phyloP scores from a whole-genome alignment of 129 eudicot genomes.

The Flaveria sonorensis region DNA sequence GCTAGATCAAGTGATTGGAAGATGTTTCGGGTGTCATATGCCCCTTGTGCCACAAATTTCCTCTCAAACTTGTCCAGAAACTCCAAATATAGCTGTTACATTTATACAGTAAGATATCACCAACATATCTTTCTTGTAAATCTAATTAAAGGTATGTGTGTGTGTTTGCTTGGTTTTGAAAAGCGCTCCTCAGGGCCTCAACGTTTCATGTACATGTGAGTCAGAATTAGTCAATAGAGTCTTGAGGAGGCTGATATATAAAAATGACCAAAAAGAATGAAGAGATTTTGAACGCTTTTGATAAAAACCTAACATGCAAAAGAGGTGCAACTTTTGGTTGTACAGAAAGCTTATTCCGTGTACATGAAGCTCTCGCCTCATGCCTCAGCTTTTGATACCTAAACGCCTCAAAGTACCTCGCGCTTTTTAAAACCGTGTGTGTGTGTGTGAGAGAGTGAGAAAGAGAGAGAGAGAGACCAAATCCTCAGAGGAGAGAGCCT shows the following conservation, averaged over 20 bases:
- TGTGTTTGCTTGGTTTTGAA: not conserved
- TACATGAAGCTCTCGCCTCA: not conserved
- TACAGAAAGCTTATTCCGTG: not conserved
- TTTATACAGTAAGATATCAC: not conserved
- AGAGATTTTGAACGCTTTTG: too few species aligned
- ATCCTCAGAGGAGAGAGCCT: conserved; percentile 98
- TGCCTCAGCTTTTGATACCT: not conserved
- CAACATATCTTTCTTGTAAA: not conserved
- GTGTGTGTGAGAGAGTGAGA: not conserved
- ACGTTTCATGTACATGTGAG: not conserved
- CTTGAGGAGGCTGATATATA: too few species aligned
- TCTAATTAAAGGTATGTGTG: not conserved
- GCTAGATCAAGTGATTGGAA: conserved; percentile 98
- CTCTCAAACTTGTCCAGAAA: conserved; percentile 98
- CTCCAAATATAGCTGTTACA: conserved; percentile 75
- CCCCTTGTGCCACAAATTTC: conserved; percentile 97
- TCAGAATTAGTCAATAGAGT: too few species aligned
- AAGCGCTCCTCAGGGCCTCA: not conserved
- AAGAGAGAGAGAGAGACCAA: conserved; percentile 53
- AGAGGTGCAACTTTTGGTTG: too few species aligned
- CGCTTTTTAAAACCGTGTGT: not conserved
- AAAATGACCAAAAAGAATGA: too few species aligned
- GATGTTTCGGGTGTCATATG: conserved; percentile 92
- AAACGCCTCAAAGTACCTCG: not conserved
- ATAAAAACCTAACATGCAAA: too few species aligned